These are phyloP conservation scores for Tilletia walkeri DNA, from an alignment of 1,284 basidiomycete species.

Conservation along the genomic window DNA sequence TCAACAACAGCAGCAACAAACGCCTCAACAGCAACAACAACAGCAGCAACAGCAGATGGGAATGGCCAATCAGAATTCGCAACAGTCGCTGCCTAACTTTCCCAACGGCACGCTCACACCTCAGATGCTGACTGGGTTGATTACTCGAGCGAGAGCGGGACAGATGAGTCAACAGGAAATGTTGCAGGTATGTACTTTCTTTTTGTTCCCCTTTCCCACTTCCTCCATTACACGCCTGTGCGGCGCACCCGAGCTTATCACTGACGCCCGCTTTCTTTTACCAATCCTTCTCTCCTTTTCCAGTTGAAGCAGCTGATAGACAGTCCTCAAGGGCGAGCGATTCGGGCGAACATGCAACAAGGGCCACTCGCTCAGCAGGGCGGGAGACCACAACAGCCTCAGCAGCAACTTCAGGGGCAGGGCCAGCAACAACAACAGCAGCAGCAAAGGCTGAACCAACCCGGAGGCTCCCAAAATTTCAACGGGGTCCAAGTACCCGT, in stretches of 20 bases:
- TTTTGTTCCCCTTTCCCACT: not conserved
- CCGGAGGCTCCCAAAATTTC: not conserved
- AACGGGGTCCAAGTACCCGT: conserved; percentile 17
- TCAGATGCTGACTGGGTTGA: not conserved
- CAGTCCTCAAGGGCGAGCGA: not conserved
- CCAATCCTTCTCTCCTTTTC: not conserved
- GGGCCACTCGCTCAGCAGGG: not conserved
- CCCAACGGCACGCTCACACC: too few species aligned
- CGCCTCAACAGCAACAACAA: not conserved
- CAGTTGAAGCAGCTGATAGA: not conserved
- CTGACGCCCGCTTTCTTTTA: not conserved
- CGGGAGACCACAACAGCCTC: not conserved
- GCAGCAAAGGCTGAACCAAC: not conserved
- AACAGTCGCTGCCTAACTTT: not conserved
- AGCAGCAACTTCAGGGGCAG: conserved; percentile 4
- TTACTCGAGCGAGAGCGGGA: not conserved
- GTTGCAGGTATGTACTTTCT: not conserved
- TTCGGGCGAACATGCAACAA: not conserved
- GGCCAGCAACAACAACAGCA: conserved; percentile 13
- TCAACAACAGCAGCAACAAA: not conserved
- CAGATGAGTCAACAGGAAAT: conserved; percentile 5
- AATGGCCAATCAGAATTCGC: not conserved
- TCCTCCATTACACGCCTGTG: not conserved
- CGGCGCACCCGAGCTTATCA: not conserved
- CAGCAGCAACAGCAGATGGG: not conserved